A percentile compares a stretch with the other conserved stretches of the same genome.
Conservation (phyloP, 2,329 filamentous ascomycete species). For the Penicillium sp. region DNA sequence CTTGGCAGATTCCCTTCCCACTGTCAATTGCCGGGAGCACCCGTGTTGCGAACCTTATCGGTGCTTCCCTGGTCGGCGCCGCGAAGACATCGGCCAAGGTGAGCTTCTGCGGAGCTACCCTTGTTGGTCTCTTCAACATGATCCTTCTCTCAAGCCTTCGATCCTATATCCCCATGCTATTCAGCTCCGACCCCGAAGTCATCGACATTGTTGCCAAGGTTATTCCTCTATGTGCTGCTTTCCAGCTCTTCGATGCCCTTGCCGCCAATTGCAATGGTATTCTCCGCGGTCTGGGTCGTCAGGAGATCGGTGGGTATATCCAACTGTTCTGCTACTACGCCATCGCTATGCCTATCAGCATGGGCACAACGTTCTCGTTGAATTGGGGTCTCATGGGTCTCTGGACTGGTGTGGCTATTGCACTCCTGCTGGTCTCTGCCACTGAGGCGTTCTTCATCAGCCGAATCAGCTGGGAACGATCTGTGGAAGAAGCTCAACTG, state of each 20-base stretch:
- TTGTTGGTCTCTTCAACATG: constrained; percentile 81
- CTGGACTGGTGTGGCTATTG: constrained; percentile 78
- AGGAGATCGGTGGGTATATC: constrained; percentile 86
- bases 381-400: constrained; percentile 78
- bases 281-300: constrained; percentile 81
- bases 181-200: constrained; percentile 74
- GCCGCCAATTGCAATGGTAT: constrained; percentile 81
- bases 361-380: constrained; percentile 75
- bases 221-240: constrained; percentile 79
- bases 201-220: constrained; percentile 68
- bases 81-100: constrained; percentile 82
- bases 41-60: constrained; percentile 88
- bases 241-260: constrained; percentile 87
- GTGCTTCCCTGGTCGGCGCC: constrained; percentile 77
- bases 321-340: constrained; percentile 86
- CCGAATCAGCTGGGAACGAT: constrained; percentile 59
- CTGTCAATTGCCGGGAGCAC: constrained; percentile 87
- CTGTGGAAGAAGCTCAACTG: constrained; percentile 62
- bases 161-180: constrained; percentile 74
- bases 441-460: constrained; percentile 63
- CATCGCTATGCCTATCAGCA: constrained; percentile 81
- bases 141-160: constrained; percentile 69
- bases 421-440: constrained; percentile 61
- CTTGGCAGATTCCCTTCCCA: constrained; percentile 91
- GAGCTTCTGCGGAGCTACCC: constrained; percentile 65